Evolutionary conservation across 2,329 filamentous ascomycete species (phyloP).

Genomic region (Zymoseptoria tritici): DNA sequence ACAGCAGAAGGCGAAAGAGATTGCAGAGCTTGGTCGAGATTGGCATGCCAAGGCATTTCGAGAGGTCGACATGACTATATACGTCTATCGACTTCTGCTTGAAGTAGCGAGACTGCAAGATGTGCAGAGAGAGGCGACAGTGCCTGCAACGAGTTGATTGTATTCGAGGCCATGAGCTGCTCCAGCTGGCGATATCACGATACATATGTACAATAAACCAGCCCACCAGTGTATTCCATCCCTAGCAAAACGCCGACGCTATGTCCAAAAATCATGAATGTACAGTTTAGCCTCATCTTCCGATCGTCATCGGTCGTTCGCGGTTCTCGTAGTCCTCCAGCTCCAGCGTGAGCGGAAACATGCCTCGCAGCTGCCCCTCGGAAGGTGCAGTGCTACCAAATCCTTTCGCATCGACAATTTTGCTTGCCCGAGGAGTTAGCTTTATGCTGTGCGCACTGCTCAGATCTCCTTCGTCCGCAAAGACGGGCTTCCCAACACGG

Average conservation of each 20-base stretch:
- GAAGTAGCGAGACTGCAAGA: conserved; percentile 9
- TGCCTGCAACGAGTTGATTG: background rate
- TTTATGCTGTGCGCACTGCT: background rate
- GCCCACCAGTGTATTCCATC: background rate
- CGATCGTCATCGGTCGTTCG: conserved; percentile 15
- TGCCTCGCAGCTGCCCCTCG: conserved; percentile 13
- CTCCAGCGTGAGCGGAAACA: conserved; percentile 3
- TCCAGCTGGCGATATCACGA: background rate
- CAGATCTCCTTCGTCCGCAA: background rate
- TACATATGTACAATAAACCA: background rate
- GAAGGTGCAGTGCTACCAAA: no score
- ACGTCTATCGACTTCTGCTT: conserved; percentile 11
- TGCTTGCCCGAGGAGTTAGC: background rate
- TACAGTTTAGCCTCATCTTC: background rate
- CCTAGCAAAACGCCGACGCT: conserved; percentile 15
- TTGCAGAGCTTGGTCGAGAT: conserved; percentile 11
- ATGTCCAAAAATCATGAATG: conserved; percentile 6
- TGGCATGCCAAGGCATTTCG: conserved; percentile 10
- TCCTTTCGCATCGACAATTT: background rate
- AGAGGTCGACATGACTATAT: conserved; percentile 7
- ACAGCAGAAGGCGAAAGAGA: conserved; percentile 4
- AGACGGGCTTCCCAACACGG: background rate
- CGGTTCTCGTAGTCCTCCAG: conserved; percentile 14
- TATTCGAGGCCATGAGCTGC: background rate
- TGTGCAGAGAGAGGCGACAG: background rate